These are phyloP conservation scores for Otatea glauca DNA, from an alignment of 176 grass and related monocot genomes.

Conservation along the genomic window DNA sequence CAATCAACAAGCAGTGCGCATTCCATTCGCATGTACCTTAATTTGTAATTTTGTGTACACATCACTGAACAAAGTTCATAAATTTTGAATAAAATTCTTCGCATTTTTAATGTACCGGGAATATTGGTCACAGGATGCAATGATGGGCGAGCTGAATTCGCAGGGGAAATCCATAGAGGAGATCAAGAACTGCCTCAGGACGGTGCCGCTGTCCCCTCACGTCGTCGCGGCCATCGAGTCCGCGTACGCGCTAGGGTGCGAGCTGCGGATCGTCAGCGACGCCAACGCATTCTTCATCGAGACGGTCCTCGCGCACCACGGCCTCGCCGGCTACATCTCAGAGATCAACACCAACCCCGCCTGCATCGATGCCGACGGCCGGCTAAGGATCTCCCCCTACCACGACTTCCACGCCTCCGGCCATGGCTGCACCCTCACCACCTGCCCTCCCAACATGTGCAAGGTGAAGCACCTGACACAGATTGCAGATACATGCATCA, in stretches of 20 bases:
- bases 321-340: slow-evolving; percentile 67
- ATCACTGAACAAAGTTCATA: background rate
- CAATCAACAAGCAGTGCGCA: background rate
- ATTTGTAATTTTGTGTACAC: background rate
- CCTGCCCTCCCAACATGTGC: slow-evolving; percentile 97
- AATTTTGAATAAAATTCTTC: background rate
- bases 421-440: slow-evolving; percentile 66
- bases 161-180: slow-evolving; percentile 61
- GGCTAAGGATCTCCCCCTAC: slow-evolving; percentile 64
- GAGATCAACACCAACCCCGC: slow-evolving; percentile 68
- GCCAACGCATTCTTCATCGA: slow-evolving; percentile 85
- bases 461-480: slow-evolving; percentile 49
- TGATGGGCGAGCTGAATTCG: slow-evolving; percentile 79
- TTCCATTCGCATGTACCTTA: background rate
- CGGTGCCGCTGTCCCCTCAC: slow-evolving; percentile 61
- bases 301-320: slow-evolving; percentile 75
- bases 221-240: slow-evolving; percentile 56
- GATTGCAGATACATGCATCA: background rate
- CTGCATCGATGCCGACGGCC: slow-evolving; percentile 66
- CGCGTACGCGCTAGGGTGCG: slow-evolving; percentile 69
- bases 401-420: slow-evolving; percentile 50
- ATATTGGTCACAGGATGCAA: slow-evolving; percentile 49
- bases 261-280: slow-evolving; percentile 80
- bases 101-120: background rate
- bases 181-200: slow-evolving; percentile 39